A percentile compares a stretch with the other conserved stretches of the same genome.
Evolutionary conservation across 2,329 filamentous ascomycete species (phyloP).

Genomic region (Arachnomyces sp.): DNA sequence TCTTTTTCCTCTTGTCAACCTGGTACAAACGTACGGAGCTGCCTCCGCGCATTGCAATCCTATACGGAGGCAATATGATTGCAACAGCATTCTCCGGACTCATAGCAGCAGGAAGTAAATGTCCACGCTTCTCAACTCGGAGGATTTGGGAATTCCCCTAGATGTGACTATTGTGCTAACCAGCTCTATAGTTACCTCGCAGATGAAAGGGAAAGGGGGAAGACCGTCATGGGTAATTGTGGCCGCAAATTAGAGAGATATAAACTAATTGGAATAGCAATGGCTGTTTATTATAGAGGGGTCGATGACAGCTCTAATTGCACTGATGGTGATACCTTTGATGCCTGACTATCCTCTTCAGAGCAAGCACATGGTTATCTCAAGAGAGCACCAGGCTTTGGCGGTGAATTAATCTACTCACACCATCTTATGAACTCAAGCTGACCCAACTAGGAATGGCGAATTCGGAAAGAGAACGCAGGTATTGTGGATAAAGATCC

Average conservation of each 20-base stretch:
- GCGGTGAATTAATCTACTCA: too few relatives aligned
- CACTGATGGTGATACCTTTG: conserved; percentile 9
- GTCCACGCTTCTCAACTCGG: too few relatives aligned
- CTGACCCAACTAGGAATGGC: conserved; percentile 12
- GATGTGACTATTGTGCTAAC: too few relatives aligned
- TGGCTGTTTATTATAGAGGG: conserved; percentile 22
- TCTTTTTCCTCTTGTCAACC: conserved; percentile 28
- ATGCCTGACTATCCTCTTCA: too few relatives aligned
- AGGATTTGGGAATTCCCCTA: too few relatives aligned
- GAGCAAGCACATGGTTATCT: too few relatives aligned
- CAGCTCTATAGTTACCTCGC: too few relatives aligned
- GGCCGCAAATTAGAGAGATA: too few relatives aligned
- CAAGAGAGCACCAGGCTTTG: conserved; percentile 11
- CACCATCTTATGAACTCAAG: not conserved
- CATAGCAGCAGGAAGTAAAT: conserved; percentile 13
- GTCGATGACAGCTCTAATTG: conserved; percentile 13
- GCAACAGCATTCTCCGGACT: conserved; percentile 12
- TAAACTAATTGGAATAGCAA: too few relatives aligned
- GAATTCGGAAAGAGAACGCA: conserved; percentile 19
- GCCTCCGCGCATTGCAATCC: conserved; percentile 14
- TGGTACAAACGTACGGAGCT: conserved; percentile 33
- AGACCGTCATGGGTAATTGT: conserved; percentile 9
- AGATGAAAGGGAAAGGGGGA: conserved; percentile 9
- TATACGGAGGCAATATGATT: conserved; percentile 15
- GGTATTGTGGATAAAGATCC: conserved; percentile 18